Evolutionary conservation across 75 land plant species (phyloP).

Genomic region (Selaginella tamariscina): DNA sequence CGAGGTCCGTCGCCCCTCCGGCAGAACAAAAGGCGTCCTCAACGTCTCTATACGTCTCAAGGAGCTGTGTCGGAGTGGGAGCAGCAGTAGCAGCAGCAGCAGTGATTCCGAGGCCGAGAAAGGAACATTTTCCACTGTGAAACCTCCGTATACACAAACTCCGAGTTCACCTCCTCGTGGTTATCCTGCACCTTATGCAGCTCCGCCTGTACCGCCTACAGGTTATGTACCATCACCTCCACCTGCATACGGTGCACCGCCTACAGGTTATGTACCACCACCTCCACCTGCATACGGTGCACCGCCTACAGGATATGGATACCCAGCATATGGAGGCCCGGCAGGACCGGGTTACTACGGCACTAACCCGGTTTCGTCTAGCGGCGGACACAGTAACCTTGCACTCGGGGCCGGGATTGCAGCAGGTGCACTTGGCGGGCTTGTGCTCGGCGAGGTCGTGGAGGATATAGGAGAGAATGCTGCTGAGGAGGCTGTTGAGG

Average conservation of each 20-base stretch:
- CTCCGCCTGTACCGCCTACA: neutral
- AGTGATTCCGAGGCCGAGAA: neutral
- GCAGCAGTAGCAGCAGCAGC: constrained; percentile 5
- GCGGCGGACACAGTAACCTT: neutral
- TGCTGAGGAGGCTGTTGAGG: too few relatives aligned
- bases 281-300: neutral
- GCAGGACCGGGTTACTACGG: neutral
- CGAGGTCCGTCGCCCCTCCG: neutral
- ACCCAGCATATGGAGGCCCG: neutral
- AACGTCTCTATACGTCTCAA: neutral
- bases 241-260: neutral
- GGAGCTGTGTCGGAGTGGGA: neutral
- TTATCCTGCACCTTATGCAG: neutral
- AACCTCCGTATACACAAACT: neutral
- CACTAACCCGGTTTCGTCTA: neutral
- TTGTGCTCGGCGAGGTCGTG: constrained; percentile 12
- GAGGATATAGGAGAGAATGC: neutral
- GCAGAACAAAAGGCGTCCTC: neutral
- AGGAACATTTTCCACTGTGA: neutral
- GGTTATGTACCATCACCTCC: neutral
- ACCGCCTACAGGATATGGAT: neutral
- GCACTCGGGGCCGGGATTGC: constrained; percentile 6
- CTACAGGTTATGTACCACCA: neutral
- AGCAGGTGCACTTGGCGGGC: constrained; percentile 6
- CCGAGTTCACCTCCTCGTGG: neutral